A percentile compares a stretch with the other conserved stretches of the same genome.
phyloP scores from a whole-genome alignment of 2,329 filamentous ascomycete species.

The Aureobasidium sp. region DNA sequence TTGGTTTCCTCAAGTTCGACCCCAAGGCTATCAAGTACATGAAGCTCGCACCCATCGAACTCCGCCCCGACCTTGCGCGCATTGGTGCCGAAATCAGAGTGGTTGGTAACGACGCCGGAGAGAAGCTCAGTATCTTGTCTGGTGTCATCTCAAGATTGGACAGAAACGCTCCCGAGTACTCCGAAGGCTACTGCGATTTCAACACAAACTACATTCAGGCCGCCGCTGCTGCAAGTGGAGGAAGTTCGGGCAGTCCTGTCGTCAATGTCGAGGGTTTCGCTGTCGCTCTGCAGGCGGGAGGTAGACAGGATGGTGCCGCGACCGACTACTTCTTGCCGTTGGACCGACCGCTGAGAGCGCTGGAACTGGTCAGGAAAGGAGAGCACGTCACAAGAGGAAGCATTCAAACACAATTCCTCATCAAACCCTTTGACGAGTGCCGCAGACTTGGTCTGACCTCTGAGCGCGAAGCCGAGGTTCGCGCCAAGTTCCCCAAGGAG shows the following conservation, averaged over 20 bases:
- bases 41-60: slow-evolving; percentile 70
- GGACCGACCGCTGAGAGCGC: slow-evolving; percentile 78
- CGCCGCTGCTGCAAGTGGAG: slow-evolving; percentile 90
- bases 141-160: slow-evolving; percentile 95
- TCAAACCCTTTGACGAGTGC: slow-evolving; percentile 97
- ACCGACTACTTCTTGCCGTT: slow-evolving; percentile 97
- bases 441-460: slow-evolving; percentile 77
- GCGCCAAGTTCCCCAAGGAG: slow-evolving; percentile 79
- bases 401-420: slow-evolving; percentile 95
- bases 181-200: slow-evolving; percentile 97
- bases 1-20: slow-evolving; percentile 93
- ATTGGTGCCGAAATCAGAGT: slow-evolving; percentile 94
- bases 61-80: slow-evolving; percentile 77
- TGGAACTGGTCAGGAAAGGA: slow-evolving; percentile 74
- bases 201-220: slow-evolving; percentile 96
- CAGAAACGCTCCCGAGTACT: slow-evolving; percentile 94
- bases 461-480: slow-evolving; percentile 78
- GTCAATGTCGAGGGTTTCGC: slow-evolving; percentile 92
- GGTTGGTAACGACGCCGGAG: slow-evolving; percentile 95
- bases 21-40: slow-evolving; percentile 97
- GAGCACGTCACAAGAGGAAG: slow-evolving; percentile 78
- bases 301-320: slow-evolving; percentile 85
- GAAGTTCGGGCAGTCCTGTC: slow-evolving; percentile 96
- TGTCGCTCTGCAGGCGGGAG: slow-evolving; percentile 88
- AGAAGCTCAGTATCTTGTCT: slow-evolving; percentile 95